Percentiles rank a stretch among this genome's conserved stretches.
These are phyloP conservation scores for Sungouiella blattae DNA, from an alignment of 805 yeast species.

Conservation along the genomic window DNA sequence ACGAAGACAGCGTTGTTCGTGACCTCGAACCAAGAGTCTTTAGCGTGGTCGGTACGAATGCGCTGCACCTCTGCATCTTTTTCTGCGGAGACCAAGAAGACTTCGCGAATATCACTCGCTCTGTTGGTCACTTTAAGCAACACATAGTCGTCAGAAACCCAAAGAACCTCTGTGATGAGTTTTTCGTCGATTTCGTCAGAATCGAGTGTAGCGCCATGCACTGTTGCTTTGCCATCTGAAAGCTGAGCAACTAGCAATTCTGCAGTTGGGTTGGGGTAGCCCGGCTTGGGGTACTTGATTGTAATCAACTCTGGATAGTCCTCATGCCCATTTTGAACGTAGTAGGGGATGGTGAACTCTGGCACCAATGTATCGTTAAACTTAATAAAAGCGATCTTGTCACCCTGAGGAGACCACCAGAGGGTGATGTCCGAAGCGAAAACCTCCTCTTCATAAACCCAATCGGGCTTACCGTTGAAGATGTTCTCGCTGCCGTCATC, in stretches of 20 bases:
- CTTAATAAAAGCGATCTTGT: conserved; percentile 58
- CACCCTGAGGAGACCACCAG: conserved; percentile 86
- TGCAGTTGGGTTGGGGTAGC: conserved; percentile 71
- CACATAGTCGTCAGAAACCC: conserved; percentile 51
- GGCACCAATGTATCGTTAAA: conserved; percentile 75
- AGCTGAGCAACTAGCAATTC: conserved; percentile 14
- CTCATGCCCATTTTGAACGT: conserved; percentile 48
- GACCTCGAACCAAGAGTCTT: conserved; percentile 61
- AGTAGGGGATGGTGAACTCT: conserved; percentile 71
- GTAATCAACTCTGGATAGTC: conserved; percentile 55
- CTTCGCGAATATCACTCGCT: conserved; percentile 52
- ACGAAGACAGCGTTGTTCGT: conserved; percentile 29
- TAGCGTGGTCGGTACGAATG: conserved; percentile 43
- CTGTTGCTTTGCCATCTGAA: neutral
- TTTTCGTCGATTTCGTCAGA: conserved; percentile 9
- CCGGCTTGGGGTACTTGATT: conserved; percentile 73
- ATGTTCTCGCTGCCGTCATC: conserved; percentile 65
- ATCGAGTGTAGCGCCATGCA: conserved; percentile 8
- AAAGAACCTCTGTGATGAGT: conserved; percentile 57
- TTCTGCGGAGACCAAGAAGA: conserved; percentile 40
- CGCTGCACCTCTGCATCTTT: conserved; percentile 26
- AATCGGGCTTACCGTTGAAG: conserved; percentile 87
- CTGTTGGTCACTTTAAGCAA: conserved; percentile 63
- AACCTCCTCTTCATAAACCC: conserved; percentile 95
- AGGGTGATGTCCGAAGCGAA: conserved; percentile 63